phyloP scores from a whole-genome alignment of 352 stramenopile genomes.

The Pythium phragmiticola region DNA sequence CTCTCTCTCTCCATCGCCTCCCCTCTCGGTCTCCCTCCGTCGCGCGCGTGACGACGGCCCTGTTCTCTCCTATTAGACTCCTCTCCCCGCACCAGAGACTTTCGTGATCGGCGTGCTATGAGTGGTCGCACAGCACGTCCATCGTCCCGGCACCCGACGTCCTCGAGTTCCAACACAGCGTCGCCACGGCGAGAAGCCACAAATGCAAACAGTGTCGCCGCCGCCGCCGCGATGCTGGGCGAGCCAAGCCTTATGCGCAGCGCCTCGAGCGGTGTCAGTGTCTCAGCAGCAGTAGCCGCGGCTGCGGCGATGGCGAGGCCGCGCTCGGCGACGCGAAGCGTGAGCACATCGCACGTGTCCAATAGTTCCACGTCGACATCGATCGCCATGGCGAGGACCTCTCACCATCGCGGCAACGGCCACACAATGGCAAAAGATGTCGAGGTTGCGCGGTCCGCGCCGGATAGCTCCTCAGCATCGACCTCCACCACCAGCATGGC shows the following conservation, averaged over 20 bases:
- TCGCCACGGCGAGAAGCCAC: conserved; percentile 12
- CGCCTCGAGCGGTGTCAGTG: conserved; percentile 17
- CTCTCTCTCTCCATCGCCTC: neutral
- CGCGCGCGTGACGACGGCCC: neutral
- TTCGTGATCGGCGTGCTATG: conserved; percentile 9
- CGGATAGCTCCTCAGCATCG: conserved; percentile 1
- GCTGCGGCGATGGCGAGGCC: conserved; percentile 10
- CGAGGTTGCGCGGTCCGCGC: conserved; percentile 4
- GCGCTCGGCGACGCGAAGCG: conserved; percentile 24
- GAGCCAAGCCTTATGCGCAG: conserved; percentile 23
- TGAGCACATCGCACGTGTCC: conserved; percentile 22
- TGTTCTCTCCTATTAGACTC: neutral
- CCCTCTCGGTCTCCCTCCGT: neutral
- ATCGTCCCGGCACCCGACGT: conserved; percentile 12
- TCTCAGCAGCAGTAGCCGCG: neutral
- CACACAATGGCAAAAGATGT: conserved; percentile 3
- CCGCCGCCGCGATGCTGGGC: conserved; percentile 5
- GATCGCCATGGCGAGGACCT: neutral
- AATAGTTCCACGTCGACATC: neutral
- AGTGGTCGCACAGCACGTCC: conserved; percentile 14
- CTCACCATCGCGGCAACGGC: neutral
- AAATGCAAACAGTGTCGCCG: conserved; percentile 6
- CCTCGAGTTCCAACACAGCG: conserved; percentile 2
- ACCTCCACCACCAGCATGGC: neutral
- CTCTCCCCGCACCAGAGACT: neutral